Evolutionary conservation across 2,329 filamentous ascomycete genomes (phyloP).

Genomic region (Xylariaceae sp.): DNA sequence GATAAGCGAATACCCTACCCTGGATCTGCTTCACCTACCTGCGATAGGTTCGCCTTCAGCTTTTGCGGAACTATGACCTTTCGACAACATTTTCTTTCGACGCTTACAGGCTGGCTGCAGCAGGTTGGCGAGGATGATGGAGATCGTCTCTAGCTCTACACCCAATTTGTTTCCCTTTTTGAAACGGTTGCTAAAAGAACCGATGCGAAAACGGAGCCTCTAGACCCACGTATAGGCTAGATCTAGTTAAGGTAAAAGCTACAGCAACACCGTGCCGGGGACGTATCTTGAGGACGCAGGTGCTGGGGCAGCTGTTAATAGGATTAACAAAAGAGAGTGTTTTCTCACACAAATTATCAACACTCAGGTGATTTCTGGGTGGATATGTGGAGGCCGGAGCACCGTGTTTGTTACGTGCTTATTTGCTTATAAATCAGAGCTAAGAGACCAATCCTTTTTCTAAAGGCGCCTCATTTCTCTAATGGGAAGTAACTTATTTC

Average conservation of each 20-base stretch:
- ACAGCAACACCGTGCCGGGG: too few relatives aligned
- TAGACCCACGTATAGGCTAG: too few relatives aligned
- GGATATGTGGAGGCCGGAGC: background rate
- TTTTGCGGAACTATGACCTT: background rate
- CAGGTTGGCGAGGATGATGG: background rate
- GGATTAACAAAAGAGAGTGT: background rate
- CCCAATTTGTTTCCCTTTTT: too few relatives aligned
- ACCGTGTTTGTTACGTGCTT: background rate
- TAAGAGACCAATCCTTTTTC: background rate
- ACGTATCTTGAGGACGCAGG: too few relatives aligned
- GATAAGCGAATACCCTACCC: background rate
- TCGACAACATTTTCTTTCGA: background rate
- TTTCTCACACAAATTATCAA: background rate
- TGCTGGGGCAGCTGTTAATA: background rate
- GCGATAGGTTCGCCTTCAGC: background rate
- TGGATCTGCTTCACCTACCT: slow-evolving; percentile 9
- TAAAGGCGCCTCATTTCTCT: background rate
- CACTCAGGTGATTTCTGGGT: background rate
- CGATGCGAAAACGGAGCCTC: too few relatives aligned
- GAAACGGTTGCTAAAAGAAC: too few relatives aligned
- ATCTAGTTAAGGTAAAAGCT: too few relatives aligned
- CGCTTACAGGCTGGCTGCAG: background rate
- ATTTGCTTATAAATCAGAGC: slow-evolving; percentile 27
- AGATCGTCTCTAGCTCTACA: too few relatives aligned
- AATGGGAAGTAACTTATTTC: background rate